These are phyloP conservation scores for Drechslerella coelobrocha DNA, from an alignment of 2,329 filamentous ascomycete species.

Conservation along the genomic window DNA sequence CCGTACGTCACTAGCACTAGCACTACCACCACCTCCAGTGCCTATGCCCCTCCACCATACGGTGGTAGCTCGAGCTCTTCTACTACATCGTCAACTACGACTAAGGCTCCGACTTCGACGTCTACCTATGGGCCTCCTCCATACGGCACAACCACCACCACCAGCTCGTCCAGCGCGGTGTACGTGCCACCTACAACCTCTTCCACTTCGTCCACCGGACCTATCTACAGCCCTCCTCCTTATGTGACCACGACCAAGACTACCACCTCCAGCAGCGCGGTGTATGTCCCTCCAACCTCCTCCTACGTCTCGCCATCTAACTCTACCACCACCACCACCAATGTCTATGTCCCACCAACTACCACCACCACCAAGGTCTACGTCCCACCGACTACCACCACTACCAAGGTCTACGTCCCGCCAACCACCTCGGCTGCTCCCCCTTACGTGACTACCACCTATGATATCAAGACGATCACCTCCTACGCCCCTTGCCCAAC, in stretches of 20 bases:
- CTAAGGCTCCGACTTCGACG: conserved; percentile 8
- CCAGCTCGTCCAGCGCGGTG: background rate
- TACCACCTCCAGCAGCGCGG: conserved; percentile 8
- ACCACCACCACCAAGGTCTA: conserved; percentile 55
- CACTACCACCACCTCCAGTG: background rate
- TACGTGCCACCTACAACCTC: conserved; percentile 19
- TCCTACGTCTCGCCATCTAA: conserved; percentile 36
- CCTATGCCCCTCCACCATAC: background rate
- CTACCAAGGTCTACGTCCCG: conserved; percentile 41
- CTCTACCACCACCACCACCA: conserved; percentile 22
- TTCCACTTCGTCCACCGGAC: conserved; percentile 10
- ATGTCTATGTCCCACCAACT: conserved; percentile 47
- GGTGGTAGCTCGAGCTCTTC: no score
- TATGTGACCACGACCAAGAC: conserved; percentile 35
- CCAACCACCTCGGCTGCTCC: conserved; percentile 54
- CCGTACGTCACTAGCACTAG: background rate
- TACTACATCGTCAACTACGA: conserved; percentile 4
- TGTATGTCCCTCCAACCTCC: conserved; percentile 23
- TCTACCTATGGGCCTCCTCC: background rate
- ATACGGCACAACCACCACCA: conserved; percentile 2
- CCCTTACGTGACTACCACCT: conserved; percentile 52
- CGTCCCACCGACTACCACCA: conserved; percentile 52
- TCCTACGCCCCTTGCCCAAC: conserved; percentile 43
- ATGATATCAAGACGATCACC: conserved; percentile 22
- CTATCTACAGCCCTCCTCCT: conserved; percentile 23